These are phyloP conservation scores for Penicillium glabrum DNA, from an alignment of 2,329 filamentous ascomycete species.

Conservation along the genomic window DNA sequence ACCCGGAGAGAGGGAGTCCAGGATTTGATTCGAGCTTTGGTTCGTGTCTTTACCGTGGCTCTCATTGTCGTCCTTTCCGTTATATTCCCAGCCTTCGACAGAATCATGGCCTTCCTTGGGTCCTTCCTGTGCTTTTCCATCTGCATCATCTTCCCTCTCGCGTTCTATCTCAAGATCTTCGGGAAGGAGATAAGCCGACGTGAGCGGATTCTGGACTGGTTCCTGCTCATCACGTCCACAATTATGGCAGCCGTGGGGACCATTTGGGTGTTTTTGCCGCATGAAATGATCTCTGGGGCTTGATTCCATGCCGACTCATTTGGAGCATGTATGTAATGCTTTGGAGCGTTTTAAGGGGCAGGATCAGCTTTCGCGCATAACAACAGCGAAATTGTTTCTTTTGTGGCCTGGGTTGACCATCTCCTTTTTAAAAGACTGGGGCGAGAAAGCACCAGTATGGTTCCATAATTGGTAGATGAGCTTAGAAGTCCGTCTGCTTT, in stretches of 20 bases:
- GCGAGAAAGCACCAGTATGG: constrained; percentile 37
- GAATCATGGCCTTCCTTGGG: constrained; percentile 88
- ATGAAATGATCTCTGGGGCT: constrained; percentile 63
- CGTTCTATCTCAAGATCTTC: constrained; percentile 90
- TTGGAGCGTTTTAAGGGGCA: background rate
- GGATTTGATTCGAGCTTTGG: constrained; percentile 58
- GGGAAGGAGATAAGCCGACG: constrained; percentile 63
- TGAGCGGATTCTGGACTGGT: constrained; percentile 68
- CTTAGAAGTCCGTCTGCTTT: constrained; percentile 75
- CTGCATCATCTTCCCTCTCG: constrained; percentile 84
- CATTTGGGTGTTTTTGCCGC: constrained; percentile 83
- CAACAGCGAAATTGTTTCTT: constrained; percentile 89
- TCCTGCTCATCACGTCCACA: constrained; percentile 67
- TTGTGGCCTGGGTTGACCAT: constrained; percentile 72
- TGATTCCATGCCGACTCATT: constrained; percentile 3
- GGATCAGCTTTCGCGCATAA: constrained; percentile 48
- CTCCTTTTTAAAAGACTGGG: constrained; percentile 63
- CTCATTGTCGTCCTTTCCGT: constrained; percentile 75
- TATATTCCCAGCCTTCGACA: constrained; percentile 75
- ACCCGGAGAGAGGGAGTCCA: constrained; percentile 45
- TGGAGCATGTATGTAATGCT: background rate
- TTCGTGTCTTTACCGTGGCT: constrained; percentile 68
- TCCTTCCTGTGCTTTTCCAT: constrained; percentile 90
- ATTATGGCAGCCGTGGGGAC: constrained; percentile 75
- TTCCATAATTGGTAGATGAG: constrained; percentile 89